Evolutionary conservation across 176 grass and related monocot genomes (phyloP), one percentile per base, ranked within the genome.

Genomic region (Carex kokanica): DNA sequence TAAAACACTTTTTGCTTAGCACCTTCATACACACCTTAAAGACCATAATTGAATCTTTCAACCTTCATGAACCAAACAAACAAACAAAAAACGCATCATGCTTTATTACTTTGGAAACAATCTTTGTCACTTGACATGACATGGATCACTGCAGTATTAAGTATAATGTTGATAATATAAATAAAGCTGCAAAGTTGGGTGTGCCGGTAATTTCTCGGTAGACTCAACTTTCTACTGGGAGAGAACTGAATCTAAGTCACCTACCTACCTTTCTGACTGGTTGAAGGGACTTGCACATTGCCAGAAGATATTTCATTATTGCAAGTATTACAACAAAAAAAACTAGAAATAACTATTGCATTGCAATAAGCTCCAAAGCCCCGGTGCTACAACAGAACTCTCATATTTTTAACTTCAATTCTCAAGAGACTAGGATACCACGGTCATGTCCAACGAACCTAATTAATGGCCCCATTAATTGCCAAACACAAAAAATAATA

Each of bases 311-410:
- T 81, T 81, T 63, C 8, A 81, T 61, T 81, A 81, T 60, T 47
- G 32, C 15, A 63, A 40, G 36, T 10, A 21, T 61, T 43, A 47
- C 10, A 79, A 36, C 21, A 34, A 79, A 38, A 55, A 55, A 21
- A 78, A 41, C 59, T 45, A 64, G 1, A 63, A 81, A 81, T 81
- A 8, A 74, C 45, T 69, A 74, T 29, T 52, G 45, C 71, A 53
- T 61, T 81, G 57, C 12, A 61, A 63, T 41, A 63, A 63, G 57
- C 25, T 78, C 25, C 13, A 15, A 78, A 17, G 21, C 24, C 5
- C 45, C 13, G 31, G 54, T 25, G 59, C 38, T 63, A 47, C 38
- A 61, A 40, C 34, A 63, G 20, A 64, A 64, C 57, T 81, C 63
- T 7, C 16, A 71, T 41, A 71, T 41, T 41, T 24, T 36, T 4